phyloP scores from a whole-genome alignment of 2,329 filamentous ascomycete genomes.

The Albifimbria verrucaria region DNA sequence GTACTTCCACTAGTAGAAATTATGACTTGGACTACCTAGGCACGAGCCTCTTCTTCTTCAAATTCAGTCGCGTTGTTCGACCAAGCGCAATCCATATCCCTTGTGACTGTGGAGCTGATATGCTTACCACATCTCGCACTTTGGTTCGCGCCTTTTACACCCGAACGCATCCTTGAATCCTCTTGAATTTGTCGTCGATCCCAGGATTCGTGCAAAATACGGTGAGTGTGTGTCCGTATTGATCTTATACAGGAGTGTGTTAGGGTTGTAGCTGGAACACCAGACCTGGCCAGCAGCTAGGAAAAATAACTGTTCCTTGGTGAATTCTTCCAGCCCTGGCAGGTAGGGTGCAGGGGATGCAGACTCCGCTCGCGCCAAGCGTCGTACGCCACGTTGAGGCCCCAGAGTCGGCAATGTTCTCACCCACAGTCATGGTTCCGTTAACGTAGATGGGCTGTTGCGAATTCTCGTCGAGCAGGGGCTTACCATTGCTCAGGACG shows the following conservation, averaged over 20 bases:
- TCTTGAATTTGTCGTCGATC: background rate
- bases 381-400: slow-evolving; percentile 57
- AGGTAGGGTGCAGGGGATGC: slow-evolving; percentile 47
- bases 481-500: slow-evolving; percentile 49
- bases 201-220: background rate
- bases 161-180: background rate
- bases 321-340: slow-evolving; percentile 59
- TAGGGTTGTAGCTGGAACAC: background rate
- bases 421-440: slow-evolving; percentile 60
- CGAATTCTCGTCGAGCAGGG: slow-evolving; percentile 36
- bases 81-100: background rate
- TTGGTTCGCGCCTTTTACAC: background rate
- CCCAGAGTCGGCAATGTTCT: slow-evolving; percentile 73
- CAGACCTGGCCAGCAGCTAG: slow-evolving; percentile 26
- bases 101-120: background rate
- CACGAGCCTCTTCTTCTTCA: background rate
- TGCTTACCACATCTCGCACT: background rate
- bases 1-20: background rate
- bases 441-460: slow-evolving; percentile 39
- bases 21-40: too few relatives aligned
- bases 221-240: background rate
- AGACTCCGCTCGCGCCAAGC: slow-evolving; percentile 58
- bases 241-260: background rate
- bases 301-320: slow-evolving; percentile 68
- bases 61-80: background rate